phyloP scores from a whole-genome alignment of 1,139 yeast genomes.

The Blastobotrys arbuscula region DNA sequence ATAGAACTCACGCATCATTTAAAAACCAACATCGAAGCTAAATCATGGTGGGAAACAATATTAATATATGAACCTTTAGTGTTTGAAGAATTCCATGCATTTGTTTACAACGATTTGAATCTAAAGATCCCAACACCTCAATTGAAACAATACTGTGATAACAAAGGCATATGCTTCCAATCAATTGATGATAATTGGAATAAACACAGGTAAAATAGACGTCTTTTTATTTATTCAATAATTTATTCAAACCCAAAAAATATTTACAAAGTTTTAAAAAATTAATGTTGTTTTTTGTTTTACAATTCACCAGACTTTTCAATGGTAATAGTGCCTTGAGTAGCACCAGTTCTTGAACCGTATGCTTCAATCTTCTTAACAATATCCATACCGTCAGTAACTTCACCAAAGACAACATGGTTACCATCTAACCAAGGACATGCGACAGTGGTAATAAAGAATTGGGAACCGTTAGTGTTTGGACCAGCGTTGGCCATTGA shows the following conservation, averaged over 20 bases:
- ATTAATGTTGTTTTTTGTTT: background rate
- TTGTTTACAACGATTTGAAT: background rate
- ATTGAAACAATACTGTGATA: slow-evolving; percentile 8
- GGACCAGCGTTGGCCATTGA: slow-evolving; percentile 99
- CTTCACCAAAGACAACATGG: slow-evolving; percentile 99
- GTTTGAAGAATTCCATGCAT: slow-evolving; percentile 7
- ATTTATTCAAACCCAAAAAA: background rate
- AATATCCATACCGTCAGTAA: slow-evolving; percentile 79
- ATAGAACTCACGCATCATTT: background rate
- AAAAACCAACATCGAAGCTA: background rate
- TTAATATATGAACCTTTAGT: slow-evolving; percentile 10
- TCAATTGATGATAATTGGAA: slow-evolving; percentile 1
- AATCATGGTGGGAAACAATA: slow-evolving; percentile 10
- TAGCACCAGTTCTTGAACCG: slow-evolving; percentile 82
- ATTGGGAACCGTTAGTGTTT: slow-evolving; percentile 99
- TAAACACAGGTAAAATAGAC: background rate
- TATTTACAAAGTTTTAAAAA: background rate
- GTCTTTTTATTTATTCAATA: background rate
- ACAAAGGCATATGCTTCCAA: slow-evolving; percentile 9
- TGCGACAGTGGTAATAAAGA: slow-evolving; percentile 95
- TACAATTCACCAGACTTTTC: slow-evolving; percentile 69
- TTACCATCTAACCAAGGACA: slow-evolving; percentile 97
- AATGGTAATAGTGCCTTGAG: slow-evolving; percentile 72
- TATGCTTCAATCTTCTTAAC: slow-evolving; percentile 85
- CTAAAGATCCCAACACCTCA: background rate